Base-by-base conservation (phyloP, 2,329 filamentous ascomycete species). In the Anthostomella pinea region DNA sequence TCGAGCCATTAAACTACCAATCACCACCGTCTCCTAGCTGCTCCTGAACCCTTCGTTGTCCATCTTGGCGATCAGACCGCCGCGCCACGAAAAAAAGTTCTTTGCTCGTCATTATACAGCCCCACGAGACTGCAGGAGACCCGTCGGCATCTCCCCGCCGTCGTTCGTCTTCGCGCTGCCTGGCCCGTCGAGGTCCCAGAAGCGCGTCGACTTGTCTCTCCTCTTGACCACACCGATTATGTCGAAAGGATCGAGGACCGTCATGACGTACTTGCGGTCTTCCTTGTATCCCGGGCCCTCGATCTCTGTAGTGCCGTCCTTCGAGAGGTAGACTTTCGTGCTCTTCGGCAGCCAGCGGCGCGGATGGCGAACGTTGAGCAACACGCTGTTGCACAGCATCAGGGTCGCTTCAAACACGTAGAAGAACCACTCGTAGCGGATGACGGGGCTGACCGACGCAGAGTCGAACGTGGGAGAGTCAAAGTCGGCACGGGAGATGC, bases 391-490 rank as follows among this genome's bases (percentile, higher is more conserved):
- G 28, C 49, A 25, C 1, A 78, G 47, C 76, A 79, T 79, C 9
- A 77, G 53, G 0, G 52, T 45, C 2, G 66, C 70, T 58, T 81
- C 76, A 39, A 79, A 79, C 14, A 79, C 64, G 48, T 73, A 77
- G 43, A 80, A 80, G 56, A 69, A 79, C 67, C 68, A 75, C 54
- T 81, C 75, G 45, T 77, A 73, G 15, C 72, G 65, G n/a, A 79
- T 41, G 15, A 76, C 57, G 0, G 71, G 66, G 8, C 63, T 68
- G 2, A 73, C 43, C 2, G 46, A 50, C 19, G 33, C 46, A 3
- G 59, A 56, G 22, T 68, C 65, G 30, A 68, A 58, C 3, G 54
- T 59, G 7, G 64, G 52, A 19, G 64, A 59, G 27, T 57, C 61
- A 15, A 64, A 58, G 16, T 70, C 59, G 9, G 70, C 55, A 17